phyloP scores from a whole-genome alignment of 2,329 filamentous ascomycete genomes.

The Chrysoporthe austroafricana region DNA sequence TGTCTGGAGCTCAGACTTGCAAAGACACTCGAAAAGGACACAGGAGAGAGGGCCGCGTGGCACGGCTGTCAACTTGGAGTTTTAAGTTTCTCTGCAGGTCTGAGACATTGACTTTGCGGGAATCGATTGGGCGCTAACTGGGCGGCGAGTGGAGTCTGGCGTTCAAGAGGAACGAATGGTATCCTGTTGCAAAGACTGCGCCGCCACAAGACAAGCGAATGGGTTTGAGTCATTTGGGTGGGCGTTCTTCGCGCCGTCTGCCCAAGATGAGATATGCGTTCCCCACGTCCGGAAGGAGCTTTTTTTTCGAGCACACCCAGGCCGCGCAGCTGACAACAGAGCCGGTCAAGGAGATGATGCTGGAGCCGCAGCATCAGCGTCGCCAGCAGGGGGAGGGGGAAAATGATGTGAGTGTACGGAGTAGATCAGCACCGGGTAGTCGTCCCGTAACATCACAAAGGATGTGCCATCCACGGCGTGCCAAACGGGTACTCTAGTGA shows the following conservation, averaged over 20 bases:
- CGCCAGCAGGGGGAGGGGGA: background rate
- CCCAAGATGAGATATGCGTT: background rate
- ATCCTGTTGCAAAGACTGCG: slow-evolving; percentile 5
- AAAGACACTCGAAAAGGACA: slow-evolving; percentile 7
- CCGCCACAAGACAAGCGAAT: background rate
- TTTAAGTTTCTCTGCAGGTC: slow-evolving; percentile 25
- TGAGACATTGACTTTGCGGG: slow-evolving; percentile 23
- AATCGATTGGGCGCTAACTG: slow-evolving; percentile 25
- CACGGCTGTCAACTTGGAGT: slow-evolving; percentile 21
- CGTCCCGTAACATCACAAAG: background rate
- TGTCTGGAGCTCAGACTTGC: slow-evolving; percentile 15
- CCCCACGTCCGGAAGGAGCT: background rate
- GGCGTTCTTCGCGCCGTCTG: background rate
- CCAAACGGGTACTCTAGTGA: background rate
- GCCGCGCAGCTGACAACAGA: background rate
- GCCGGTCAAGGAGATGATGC: background rate
- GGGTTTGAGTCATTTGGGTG: background rate
- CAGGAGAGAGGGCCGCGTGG: slow-evolving; percentile 8
- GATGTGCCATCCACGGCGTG: background rate
- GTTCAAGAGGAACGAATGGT: slow-evolving; percentile 17
- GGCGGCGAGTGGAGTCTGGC: slow-evolving; percentile 28
- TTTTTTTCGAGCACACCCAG: background rate
- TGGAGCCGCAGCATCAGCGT: background rate
- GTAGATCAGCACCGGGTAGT: background rate
- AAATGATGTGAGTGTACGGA: background rate